Conservation (phyloP, 75 land plant genomes). For the Sequoiadendron giganteum region DNA sequence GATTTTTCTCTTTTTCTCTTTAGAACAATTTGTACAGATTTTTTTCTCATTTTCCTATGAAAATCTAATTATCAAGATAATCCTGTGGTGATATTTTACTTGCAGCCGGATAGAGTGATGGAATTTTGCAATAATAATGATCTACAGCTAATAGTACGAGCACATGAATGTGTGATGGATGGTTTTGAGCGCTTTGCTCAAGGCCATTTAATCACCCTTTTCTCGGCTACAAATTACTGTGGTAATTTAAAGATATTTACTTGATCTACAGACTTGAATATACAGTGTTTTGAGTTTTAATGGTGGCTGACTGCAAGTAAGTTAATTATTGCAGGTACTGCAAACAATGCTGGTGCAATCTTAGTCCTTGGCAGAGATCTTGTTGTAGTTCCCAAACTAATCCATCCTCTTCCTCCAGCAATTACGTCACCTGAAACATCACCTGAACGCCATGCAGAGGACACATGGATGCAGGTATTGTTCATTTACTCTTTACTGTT, state of each 20-base stretch:
- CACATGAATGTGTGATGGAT: conserved; percentile 99
- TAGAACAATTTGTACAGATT: not conserved
- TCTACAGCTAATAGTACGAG: conserved; percentile 94
- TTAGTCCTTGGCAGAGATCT: conserved; percentile 96
- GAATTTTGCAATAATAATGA: conserved; percentile 99
- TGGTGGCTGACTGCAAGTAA: not conserved
- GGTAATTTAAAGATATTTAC: conserved; percentile 40
- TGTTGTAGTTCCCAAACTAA: conserved; percentile 97
- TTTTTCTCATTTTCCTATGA: not conserved
- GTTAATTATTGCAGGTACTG: conserved; percentile 65
- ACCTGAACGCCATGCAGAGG: conserved; percentile 88
- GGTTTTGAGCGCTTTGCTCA: conserved; percentile 99
- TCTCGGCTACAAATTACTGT: conserved; percentile 98
- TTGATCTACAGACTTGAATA: not conserved
- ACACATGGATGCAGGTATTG: conserved; percentile 99
- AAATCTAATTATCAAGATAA: not conserved
- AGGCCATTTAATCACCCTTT: conserved; percentile 96
- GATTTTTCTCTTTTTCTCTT: not conserved
- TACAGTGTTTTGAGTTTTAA: not conserved
- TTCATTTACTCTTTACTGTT: not conserved
- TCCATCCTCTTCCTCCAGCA: conserved; percentile 97
- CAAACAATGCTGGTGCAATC: conserved; percentile 99
- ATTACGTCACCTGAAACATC: conserved; percentile 89
- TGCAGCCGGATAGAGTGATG: conserved; percentile 99
- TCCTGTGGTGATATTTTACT: not conserved